Evolutionary conservation across 306 rosid genomes (phyloP), one percentile per base, ranked within the genome.

Genomic region (Gastrolobium villosum): DNA sequence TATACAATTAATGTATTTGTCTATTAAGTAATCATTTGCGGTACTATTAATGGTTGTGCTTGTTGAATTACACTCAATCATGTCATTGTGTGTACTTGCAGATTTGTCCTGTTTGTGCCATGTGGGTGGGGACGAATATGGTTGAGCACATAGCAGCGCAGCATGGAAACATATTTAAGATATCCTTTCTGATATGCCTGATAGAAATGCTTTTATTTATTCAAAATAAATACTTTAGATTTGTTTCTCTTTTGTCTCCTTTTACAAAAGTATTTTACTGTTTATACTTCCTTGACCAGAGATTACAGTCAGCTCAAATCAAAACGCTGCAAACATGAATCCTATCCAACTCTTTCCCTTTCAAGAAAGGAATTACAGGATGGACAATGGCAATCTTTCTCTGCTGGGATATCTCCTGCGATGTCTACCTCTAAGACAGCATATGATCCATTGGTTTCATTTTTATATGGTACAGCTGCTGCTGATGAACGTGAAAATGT

Each of bases 101-200:
- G 97, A 74, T 85, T 73, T 92, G 97, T 81, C 91, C 97, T 5
- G 82, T 92, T 64, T 92, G 95, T 52, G 74, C 83, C 26, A 31
- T 81, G 43, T 80, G 86, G 82, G 86, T 87, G 45, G 91, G 79
- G 57, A 78, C 71, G 74, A 75, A 88, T 76, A 83, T 92, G 81
- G 87, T 86, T 72, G 93, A 84, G 26, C 97, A 92, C 83, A 80
- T 88, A 84, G 76, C 90, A 35, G 80, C 79, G 56, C 94, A 87
- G 48, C 97, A 90, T 76, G 87, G 79, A 78, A 79, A 79, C 84
- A 13, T 88, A 59, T 75, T 84, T 64, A 74, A 82, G 86, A 92
- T 92, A 92, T 90, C 97, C 96, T 91, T 91, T 80, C 73, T 44
- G 10, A 48, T 41, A 56, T 37, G 7, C 52, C 34, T 62, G 44